A percentile compares a stretch with the other conserved stretches of the same genome.
Evolutionary conservation across 176 grass and related monocot genomes (phyloP).

Genomic region (Tillandsia leiboldiana): DNA sequence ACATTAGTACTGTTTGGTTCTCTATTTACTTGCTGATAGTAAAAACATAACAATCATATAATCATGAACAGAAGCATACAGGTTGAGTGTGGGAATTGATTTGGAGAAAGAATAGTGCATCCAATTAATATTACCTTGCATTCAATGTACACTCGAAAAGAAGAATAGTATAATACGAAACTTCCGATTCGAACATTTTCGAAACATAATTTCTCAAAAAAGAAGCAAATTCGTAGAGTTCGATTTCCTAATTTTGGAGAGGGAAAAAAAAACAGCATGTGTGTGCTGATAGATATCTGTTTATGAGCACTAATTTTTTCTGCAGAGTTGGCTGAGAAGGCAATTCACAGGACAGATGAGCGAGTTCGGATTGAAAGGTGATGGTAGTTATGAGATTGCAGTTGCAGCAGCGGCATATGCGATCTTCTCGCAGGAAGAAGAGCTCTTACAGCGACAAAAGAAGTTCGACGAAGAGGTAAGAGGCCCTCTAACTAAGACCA

Average conservation of each 20-base stretch:
- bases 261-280: neutral
- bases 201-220: neutral
- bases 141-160: too few species aligned
- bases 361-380: conserved; percentile 15
- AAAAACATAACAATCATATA: too few species aligned
- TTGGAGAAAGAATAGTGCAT: too few species aligned
- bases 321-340: conserved; percentile 13
- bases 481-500: neutral
- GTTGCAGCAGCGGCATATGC: conserved; percentile 68
- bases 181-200: neutral
- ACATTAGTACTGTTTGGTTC: too few species aligned
- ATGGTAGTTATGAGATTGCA: conserved; percentile 30
- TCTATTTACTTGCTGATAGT: too few species aligned
- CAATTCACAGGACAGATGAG: conserved; percentile 33
- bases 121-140: too few species aligned
- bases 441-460: conserved; percentile 31
- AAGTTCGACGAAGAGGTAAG: conserved; percentile 4
- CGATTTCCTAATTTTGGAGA: conserved; percentile 31
- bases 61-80: too few species aligned
- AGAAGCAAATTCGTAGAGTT: conserved; percentile 21
- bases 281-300: too few species aligned
- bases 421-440: conserved; percentile 43
- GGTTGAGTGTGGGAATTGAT: too few species aligned
- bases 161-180: too few species aligned
- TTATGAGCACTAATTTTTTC: neutral